Conservation (phyloP, 176 grass and related monocot species). For the Zoysia pacifica region DNA sequence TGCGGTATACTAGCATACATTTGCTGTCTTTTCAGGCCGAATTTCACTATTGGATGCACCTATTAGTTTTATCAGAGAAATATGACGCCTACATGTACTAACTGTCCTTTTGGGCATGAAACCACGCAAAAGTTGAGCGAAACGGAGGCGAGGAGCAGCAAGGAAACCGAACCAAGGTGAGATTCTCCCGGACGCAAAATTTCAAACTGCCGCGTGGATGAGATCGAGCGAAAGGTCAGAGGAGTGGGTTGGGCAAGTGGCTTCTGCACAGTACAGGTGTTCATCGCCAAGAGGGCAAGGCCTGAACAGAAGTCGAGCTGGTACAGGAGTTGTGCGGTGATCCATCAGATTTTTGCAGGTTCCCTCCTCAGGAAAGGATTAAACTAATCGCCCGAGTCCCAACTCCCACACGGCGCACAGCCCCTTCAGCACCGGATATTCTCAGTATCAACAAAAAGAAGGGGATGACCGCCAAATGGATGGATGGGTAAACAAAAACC, state of each 20-base stretch:
- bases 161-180: constrained; percentile 22
- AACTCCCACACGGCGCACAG: too few relatives aligned
- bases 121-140: constrained; percentile 11
- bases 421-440: not conserved
- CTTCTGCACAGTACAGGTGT: constrained; percentile 20
- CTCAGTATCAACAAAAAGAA: not conserved
- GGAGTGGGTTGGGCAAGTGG: not conserved
- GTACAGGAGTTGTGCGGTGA: constrained; percentile 40
- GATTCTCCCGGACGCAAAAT: constrained; percentile 17
- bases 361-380: not conserved
- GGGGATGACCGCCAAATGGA: not conserved
- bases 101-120: constrained; percentile 29
- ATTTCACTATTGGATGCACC: constrained; percentile 18
- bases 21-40: constrained; percentile 29
- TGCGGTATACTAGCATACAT: constrained; percentile 3
- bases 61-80: constrained; percentile 17
- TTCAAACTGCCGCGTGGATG: not conserved
- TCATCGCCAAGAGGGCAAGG: not conserved
- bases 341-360: constrained; percentile 41
- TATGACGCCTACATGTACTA: constrained; percentile 35
- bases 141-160: not conserved
- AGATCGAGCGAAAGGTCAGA: not conserved
- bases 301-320: not conserved
- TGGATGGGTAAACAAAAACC: constrained; percentile 17
- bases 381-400: constrained; percentile 26